Conservation (phyloP, 1,284 basidiomycete genomes). For the Retiboletus flavoniger region DNA sequence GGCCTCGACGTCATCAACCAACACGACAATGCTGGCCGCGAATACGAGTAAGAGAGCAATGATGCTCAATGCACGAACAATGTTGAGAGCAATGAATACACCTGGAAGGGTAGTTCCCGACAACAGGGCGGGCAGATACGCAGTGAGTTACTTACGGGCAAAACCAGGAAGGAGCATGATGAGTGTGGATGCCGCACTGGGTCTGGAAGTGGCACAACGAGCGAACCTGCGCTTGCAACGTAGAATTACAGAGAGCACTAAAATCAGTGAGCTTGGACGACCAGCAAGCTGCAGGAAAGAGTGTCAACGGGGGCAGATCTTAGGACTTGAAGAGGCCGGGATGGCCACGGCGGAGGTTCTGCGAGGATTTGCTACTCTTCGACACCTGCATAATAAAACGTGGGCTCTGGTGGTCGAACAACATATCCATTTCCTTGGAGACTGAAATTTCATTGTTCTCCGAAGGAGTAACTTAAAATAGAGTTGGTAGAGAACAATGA, state of each 20-base stretch:
- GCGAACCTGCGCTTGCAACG: slow-evolving; percentile 29
- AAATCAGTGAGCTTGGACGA: slow-evolving; percentile 19
- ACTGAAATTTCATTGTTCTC: slow-evolving; percentile 29
- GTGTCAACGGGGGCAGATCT: neutral
- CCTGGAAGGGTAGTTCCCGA: slow-evolving; percentile 37
- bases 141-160: slow-evolving; percentile 41
- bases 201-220: slow-evolving; percentile 3
- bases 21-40: slow-evolving; percentile 72
- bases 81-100: slow-evolving; percentile 76
- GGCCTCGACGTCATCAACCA: slow-evolving; percentile 79
- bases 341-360: neutral
- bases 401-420: neutral
- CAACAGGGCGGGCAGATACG: neutral
- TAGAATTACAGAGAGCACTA: slow-evolving; percentile 2
- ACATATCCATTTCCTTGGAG: slow-evolving; percentile 26
- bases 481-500: slow-evolving; percentile 20
- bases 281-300: slow-evolving; percentile 27
- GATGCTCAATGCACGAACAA: slow-evolving; percentile 73
- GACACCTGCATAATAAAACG: slow-evolving; percentile 7
- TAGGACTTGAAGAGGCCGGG: neutral
- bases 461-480: slow-evolving; percentile 4
- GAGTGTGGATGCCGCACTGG: slow-evolving; percentile 1
- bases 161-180: slow-evolving; percentile 47
- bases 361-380: neutral
- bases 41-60: slow-evolving; percentile 75